Evolutionary conservation across 805 yeast genomes (phyloP).

Genomic region (Candida chauliodis): DNA sequence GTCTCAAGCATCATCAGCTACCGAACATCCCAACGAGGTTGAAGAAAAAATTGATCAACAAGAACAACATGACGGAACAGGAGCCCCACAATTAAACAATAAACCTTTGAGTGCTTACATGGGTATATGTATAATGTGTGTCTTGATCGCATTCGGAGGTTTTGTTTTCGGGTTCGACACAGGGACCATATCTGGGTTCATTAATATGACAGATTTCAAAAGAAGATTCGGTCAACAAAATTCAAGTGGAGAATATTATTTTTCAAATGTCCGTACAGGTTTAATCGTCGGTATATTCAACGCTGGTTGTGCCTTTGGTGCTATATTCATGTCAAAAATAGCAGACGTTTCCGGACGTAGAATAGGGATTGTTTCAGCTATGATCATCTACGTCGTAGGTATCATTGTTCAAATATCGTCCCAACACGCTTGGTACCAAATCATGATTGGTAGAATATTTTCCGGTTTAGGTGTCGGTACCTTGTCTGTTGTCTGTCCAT

Average conservation of each 20-base stretch:
- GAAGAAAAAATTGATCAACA: constrained; percentile 1
- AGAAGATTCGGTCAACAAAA: constrained; percentile 48
- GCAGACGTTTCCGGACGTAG: constrained; percentile 64
- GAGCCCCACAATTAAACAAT: neutral
- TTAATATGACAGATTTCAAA: constrained; percentile 54
- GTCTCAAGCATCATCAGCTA: constrained; percentile 3
- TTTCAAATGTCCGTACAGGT: constrained; percentile 49
- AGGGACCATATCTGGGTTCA: constrained; percentile 72
- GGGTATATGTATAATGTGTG: constrained; percentile 39
- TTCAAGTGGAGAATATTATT: constrained; percentile 34
- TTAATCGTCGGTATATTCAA: constrained; percentile 55
- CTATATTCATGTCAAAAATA: constrained; percentile 50
- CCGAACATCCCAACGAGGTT: neutral
- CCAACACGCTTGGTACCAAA: constrained; percentile 54
- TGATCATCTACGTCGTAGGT: constrained; percentile 58
- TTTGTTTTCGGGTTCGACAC: constrained; percentile 76
- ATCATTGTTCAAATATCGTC: constrained; percentile 58
- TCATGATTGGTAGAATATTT: constrained; percentile 57
- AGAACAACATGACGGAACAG: neutral
- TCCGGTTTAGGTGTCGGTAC: constrained; percentile 74
- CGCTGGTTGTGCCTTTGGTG: constrained; percentile 71
- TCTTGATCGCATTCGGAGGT: constrained; percentile 68
- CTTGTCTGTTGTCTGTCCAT: constrained; percentile 63
- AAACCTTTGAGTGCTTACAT: constrained; percentile 21
- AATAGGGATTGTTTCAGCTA: constrained; percentile 47